phyloP scores from a whole-genome alignment of 2,329 filamentous ascomycete genomes.

The Colletotrichum somersetense region DNA sequence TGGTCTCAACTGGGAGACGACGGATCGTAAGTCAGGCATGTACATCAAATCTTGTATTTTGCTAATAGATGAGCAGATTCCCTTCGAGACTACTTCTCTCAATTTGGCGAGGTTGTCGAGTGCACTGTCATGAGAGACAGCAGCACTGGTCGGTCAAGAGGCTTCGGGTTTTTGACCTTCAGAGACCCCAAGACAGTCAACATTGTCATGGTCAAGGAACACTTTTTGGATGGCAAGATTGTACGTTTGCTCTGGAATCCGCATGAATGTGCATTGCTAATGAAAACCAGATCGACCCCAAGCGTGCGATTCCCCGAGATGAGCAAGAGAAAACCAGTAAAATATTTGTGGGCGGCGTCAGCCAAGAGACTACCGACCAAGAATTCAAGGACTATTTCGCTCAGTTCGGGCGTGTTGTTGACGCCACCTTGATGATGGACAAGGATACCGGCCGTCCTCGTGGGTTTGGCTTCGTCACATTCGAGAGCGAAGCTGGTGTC shows the following conservation, averaged over 20 bases:
- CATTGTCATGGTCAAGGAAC: slow-evolving; percentile 99
- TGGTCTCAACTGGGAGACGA: slow-evolving; percentile 98
- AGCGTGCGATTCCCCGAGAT: slow-evolving; percentile 95
- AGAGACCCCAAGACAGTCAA: slow-evolving; percentile 98
- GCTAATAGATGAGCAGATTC: slow-evolving; percentile 74
- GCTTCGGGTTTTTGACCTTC: slow-evolving; percentile 98
- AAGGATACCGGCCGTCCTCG: slow-evolving; percentile 98
- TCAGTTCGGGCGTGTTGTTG: slow-evolving; percentile 94
- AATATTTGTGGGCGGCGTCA: slow-evolving; percentile 98
- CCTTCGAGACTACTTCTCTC: slow-evolving; percentile 94
- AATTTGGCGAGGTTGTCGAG: slow-evolving; percentile 96
- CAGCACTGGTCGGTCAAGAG: slow-evolving; percentile 90
- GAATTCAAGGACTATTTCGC: slow-evolving; percentile 98
- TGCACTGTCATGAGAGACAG: slow-evolving; percentile 99
- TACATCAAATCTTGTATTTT: slow-evolving; percentile 31
- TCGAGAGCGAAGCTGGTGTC: slow-evolving; percentile 94
- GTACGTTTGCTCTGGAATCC: slow-evolving; percentile 67
- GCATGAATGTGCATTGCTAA: background rate
- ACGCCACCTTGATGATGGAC: slow-evolving; percentile 99
- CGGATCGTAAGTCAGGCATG: slow-evolving; percentile 79
- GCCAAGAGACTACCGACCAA: slow-evolving; percentile 94
- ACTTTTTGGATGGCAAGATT: slow-evolving; percentile 97
- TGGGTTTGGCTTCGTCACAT: slow-evolving; percentile 98
- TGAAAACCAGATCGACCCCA: slow-evolving; percentile 86
- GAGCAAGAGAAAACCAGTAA: slow-evolving; percentile 99